Conservation (phyloP, 495 filamentous ascomycete species). For the Recurvomyces mirabilis region DNA sequence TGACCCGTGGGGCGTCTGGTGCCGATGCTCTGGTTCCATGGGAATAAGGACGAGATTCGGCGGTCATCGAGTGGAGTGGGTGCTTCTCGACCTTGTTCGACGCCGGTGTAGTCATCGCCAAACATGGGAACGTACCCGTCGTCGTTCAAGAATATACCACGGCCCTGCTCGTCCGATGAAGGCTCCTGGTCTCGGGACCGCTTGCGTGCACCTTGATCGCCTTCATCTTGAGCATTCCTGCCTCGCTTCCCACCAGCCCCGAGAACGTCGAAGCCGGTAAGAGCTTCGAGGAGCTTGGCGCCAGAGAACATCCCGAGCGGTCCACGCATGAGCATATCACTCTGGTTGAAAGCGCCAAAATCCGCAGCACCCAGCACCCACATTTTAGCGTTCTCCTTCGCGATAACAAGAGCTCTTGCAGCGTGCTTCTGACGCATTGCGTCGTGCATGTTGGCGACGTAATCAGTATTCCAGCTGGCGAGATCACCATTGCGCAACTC, state of each 20-base stretch:
- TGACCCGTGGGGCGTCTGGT: constrained; percentile 44
- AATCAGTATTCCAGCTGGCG: constrained; percentile 28
- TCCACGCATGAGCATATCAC: constrained; percentile 4
- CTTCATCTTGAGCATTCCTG: constrained; percentile 27
- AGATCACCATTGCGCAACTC: constrained; percentile 31
- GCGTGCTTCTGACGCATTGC: constrained; percentile 16
- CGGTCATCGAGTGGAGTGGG: constrained; percentile 46
- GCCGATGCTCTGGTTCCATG: constrained; percentile 54
- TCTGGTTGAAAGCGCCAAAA: neutral
- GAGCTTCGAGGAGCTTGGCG: constrained; percentile 36
- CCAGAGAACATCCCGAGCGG: constrained; percentile 41
- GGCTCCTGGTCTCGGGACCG: constrained; percentile 31
- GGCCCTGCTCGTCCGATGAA: constrained; percentile 33
- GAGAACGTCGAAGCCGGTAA: constrained; percentile 30
- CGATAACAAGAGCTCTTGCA: constrained; percentile 17
- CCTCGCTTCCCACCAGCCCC: constrained; percentile 34
- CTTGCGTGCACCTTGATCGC: constrained; percentile 34
- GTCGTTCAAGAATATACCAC: constrained; percentile 24
- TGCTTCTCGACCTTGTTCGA: constrained; percentile 53
- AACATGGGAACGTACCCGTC: constrained; percentile 30
- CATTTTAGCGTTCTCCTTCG: constrained; percentile 32
- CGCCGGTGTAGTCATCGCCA: constrained; percentile 32
- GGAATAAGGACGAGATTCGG: constrained; percentile 47
- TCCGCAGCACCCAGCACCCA: constrained; percentile 23
- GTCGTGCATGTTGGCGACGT: constrained; percentile 29